Evolutionary conservation across 164 flowering plant species (phyloP), one percentile per base, ranked within the genome.

Genomic region (Magnolia officinalis): DNA sequence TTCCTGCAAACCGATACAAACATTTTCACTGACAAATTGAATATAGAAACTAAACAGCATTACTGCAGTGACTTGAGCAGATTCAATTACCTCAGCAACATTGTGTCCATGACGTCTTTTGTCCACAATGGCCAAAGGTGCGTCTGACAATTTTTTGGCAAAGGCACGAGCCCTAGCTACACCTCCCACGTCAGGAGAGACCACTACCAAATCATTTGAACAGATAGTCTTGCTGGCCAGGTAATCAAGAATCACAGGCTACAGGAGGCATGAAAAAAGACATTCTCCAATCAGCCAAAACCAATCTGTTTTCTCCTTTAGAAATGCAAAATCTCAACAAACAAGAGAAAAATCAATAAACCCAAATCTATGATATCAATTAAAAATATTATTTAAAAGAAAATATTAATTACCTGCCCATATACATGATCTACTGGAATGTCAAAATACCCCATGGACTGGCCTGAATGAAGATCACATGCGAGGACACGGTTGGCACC

Each of bases 381-480:
- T 19, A 63, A 61, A 73, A 63, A 21, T 29, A 49, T 19, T 16
- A 21, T 65, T 55, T 26, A 4, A 14, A 72, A 55, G 8, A 52
- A 51, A 8, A 21, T 9, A 61, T 10, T 50, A 21, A 21, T 75
- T 87, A 96, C 99, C 93, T 94, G 95, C 65, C 98, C 92, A 77
- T 92, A 89, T 19, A 96, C 95, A 83, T 96, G 99, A 83, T 96
- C 98, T 74, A 96, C 99, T 7, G 99, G 98, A 78, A 96, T 96
- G 78, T 96, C 99, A 88, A 96, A 96, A 82, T 96, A 96, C 65
- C 99, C 99, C 92, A 96, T 91, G 76, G 99, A 96, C 80, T 96
- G 99, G 23, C 99, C 99, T 78, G 99, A 96, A 84, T 96, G 99
- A 79, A 96, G 95, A 87, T 96, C 99, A 80, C 98, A 94, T 82